A percentile compares a stretch with the other conserved stretches of the same genome.
phyloP scores from a whole-genome alignment of 2,329 filamentous ascomycete species.

The Zymoseptoria ardabiliae region DNA sequence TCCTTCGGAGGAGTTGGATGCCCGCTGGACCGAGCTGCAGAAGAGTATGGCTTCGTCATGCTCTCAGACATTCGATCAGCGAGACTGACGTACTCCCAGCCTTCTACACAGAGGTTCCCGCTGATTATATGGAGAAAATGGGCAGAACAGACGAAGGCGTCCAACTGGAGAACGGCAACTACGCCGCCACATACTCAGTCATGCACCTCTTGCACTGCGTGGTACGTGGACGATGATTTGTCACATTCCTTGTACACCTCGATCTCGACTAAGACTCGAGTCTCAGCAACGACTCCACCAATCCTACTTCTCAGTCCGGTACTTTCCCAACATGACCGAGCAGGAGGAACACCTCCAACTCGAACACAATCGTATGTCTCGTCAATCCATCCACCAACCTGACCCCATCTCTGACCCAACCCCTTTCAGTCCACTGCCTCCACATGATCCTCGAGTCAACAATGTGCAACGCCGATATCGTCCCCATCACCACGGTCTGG shows the following conservation, averaged over 20 bases:
- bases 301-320: background rate
- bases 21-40: conserved; percentile 1
- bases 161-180: background rate
- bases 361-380: conserved; percentile 1
- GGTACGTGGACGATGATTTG: no score
- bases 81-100: background rate
- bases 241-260: no score
- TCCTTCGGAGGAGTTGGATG: conserved; percentile 1
- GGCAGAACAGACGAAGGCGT: conserved; percentile 1
- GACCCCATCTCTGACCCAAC: no score
- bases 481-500: background rate
- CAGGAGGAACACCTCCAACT: background rate
- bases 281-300: conserved; percentile 2
- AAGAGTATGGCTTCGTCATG: background rate
- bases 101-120: background rate
- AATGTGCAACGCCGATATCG: conserved; percentile 2
- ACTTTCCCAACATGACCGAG: conserved; percentile 2
- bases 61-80: no score
- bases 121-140: background rate
- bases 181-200: conserved; percentile 1
- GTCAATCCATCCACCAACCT: background rate
- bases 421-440: conserved; percentile 3
- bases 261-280: background rate
- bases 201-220: background rate
- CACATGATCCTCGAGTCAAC: background rate